A percentile compares a stretch with the other conserved stretches of the same genome.
Conservation (phyloP, 371 early-diverging fungal species). For the Mucor mucedo region DNA sequence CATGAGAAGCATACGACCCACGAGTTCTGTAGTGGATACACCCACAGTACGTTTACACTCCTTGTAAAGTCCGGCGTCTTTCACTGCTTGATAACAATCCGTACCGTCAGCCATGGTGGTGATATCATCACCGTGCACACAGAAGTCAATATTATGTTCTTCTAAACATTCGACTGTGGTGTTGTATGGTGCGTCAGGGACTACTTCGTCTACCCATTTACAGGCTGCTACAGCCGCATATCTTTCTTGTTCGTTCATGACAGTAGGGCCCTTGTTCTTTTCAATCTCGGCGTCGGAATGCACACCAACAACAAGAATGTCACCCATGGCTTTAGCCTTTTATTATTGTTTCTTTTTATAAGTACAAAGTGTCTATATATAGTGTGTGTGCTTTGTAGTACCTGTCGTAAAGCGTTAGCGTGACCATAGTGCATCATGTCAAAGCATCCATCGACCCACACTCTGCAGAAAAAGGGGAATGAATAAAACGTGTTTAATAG, state of each 20-base stretch:
- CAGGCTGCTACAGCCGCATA: conserved; percentile 95
- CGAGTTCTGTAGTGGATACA: conserved; percentile 94
- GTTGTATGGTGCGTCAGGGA: conserved; percentile 93
- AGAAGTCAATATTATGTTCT: conserved; percentile 86
- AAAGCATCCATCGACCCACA: conserved; percentile 95
- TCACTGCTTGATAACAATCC: conserved; percentile 95
- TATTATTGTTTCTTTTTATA: neutral
- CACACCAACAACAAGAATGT: conserved; percentile 93
- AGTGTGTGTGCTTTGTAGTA: neutral
- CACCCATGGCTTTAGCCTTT: conserved; percentile 87
- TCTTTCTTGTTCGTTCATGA: conserved; percentile 95
- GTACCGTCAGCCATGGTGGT: conserved; percentile 94
- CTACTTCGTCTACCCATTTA: conserved; percentile 97
- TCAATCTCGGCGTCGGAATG: conserved; percentile 94
- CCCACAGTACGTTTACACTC: conserved; percentile 95
- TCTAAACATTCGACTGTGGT: conserved; percentile 86
- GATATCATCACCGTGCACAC: conserved; percentile 97
- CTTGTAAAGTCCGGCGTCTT: conserved; percentile 90
- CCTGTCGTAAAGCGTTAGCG: conserved; percentile 94
- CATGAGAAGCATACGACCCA: conserved; percentile 95
- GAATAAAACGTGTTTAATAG: neutral
- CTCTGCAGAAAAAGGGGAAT: conserved; percentile 34
- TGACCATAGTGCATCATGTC: conserved; percentile 98
- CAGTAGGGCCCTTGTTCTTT: conserved; percentile 95
- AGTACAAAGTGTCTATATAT: neutral